Evolutionary conservation across 2,329 filamentous ascomycete genomes (phyloP), one percentile per base, ranked within the genome.

Genomic region (Xylariales sp.): DNA sequence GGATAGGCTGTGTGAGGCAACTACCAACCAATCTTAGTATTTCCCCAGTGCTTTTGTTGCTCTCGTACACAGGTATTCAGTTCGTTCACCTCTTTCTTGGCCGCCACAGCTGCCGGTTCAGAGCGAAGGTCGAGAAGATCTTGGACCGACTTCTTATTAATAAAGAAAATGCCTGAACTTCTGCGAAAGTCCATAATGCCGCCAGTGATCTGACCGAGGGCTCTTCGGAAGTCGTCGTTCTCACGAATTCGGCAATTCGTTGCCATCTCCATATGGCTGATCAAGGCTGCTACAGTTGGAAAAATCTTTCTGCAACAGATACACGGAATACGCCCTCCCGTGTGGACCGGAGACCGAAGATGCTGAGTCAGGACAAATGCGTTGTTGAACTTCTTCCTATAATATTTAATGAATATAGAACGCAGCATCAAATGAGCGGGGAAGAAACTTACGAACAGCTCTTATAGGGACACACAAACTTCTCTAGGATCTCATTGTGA

Each of bases 241-340:
- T 57, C 36, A 36, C 73, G 72, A 63, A 73, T 54, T 3, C 34
- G 34, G 48, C 74, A 76, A 18, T 48, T 73, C 1, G 54, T 72
- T 2, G 79, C 78, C 61, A 79, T 80, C 71, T 88, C 86, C 28
- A 80, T 81, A 68, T 89, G 87, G 54, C 81, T 78, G 3, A 83
- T 80, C 39, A 87, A 80, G 2, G 82, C 79, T 16, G 80, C 75
- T 23, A 83, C 75, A 1, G 78, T 79, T 7, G 75, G 75, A 72
- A 85, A 88, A 7, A 71, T 74, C 2, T 74, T 75, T 12, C 76
- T 74, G 70, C 86, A 89, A 53, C 75, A 77, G 0, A 84, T 82
- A 74, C 86, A 89, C 30, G 74, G 72, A 16, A 81, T 68, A n/a
- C 74, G 75, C 3, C 69, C 72, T 5, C 64, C 74, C 34, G 75